These are phyloP conservation scores for Erythrobasidium yunnanense DNA, from an alignment of 768 basidiomycete genomes.

Conservation along the genomic window DNA sequence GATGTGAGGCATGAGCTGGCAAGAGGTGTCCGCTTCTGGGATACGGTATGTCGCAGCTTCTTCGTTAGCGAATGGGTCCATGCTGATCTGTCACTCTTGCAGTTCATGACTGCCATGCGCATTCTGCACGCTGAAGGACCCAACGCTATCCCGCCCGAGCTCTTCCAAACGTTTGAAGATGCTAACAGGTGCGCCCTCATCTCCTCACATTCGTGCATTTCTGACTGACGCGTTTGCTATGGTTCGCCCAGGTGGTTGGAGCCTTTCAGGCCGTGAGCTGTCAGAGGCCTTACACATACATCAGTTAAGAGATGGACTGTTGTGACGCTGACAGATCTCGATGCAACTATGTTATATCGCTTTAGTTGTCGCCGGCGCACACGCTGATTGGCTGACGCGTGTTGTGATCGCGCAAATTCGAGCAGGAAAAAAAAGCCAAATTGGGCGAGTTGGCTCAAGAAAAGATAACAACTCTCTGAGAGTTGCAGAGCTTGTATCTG, in stretches of 20 bases:
- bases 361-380: no score
- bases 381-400: no score
- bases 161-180: slow-evolving; percentile 91
- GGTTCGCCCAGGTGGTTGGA: slow-evolving; percentile 8
- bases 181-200: slow-evolving; percentile 83
- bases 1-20: slow-evolving; percentile 76
- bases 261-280: slow-evolving; percentile 11
- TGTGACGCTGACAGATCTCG: background rate
- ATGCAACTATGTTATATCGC: no score
- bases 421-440: no score
- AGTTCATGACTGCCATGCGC: slow-evolving; percentile 80
- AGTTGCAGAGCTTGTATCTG: no score
- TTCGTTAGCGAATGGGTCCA: background rate
- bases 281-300: background rate
- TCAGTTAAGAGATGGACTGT: no score
- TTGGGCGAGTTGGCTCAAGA: no score
- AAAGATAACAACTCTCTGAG: no score
- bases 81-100: slow-evolving; percentile 31
- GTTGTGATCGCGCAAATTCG: no score
- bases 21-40: slow-evolving; percentile 96
- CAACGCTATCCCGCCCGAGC: slow-evolving; percentile 63
- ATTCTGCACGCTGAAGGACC: slow-evolving; percentile 63
- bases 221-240: background rate
- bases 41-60: slow-evolving; percentile 59
- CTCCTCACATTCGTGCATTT: background rate